phyloP scores from a whole-genome alignment of 2,329 filamentous ascomycete species.

The Seiridium unicorne region DNA sequence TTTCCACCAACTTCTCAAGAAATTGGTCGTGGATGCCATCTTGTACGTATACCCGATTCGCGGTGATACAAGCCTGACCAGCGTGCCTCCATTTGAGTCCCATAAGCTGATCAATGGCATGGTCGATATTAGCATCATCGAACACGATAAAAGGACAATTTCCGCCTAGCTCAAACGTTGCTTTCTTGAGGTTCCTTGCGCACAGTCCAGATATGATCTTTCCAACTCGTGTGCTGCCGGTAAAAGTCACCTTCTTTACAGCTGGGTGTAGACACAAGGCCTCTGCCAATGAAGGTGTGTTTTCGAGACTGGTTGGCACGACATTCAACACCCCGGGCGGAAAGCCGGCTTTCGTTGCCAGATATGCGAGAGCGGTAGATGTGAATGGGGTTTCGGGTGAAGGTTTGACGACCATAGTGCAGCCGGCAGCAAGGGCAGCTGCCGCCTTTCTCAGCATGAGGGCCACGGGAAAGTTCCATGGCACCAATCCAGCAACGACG shows the following conservation, averaged over 20 bases:
- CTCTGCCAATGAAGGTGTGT: constrained; percentile 43
- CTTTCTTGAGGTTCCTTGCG: constrained; percentile 65
- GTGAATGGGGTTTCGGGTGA: constrained; percentile 75
- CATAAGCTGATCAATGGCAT: constrained; percentile 48
- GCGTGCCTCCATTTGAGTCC: constrained; percentile 47
- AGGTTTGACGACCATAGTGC: constrained; percentile 72
- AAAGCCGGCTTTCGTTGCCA: constrained; percentile 70
- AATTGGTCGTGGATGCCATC: constrained; percentile 61
- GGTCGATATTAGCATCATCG: constrained; percentile 65
- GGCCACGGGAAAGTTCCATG: constrained; percentile 69
- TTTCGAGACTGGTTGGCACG: constrained; percentile 41
- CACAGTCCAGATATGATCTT: constrained; percentile 63
- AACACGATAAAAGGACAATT: constrained; percentile 68
- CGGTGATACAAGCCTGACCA: constrained; percentile 64
- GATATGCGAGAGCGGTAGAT: constrained; percentile 64
- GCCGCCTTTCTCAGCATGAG: constrained; percentile 67
- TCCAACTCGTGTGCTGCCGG: constrained; percentile 68
- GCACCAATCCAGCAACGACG: constrained; percentile 65
- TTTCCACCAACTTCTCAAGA: constrained; percentile 50
- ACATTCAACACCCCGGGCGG: constrained; percentile 68
- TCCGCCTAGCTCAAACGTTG: constrained; percentile 69
- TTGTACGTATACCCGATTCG: constrained; percentile 66
- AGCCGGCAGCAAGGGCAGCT: constrained; percentile 68
- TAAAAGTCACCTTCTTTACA: constrained; percentile 71
- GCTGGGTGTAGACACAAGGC: constrained; percentile 42